Evolutionary conservation across 371 early-diverging fungal genomes (phyloP).

Genomic region (Mortierella sp.): DNA sequence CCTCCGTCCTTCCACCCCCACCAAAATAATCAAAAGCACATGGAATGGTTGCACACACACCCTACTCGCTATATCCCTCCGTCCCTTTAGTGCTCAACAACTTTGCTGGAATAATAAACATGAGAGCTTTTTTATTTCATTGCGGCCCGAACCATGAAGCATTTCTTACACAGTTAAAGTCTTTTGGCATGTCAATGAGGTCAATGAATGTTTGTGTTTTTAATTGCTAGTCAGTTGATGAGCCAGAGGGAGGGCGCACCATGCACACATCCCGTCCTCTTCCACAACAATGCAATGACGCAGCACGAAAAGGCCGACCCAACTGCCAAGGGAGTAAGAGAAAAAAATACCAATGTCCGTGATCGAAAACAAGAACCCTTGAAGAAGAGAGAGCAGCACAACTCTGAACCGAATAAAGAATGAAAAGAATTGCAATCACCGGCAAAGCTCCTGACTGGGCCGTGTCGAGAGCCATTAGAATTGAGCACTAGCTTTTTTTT

Average conservation of each 20-base stretch:
- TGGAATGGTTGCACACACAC: conserved; percentile 1
- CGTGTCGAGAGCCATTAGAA: background rate
- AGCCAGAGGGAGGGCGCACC: background rate
- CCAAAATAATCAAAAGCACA: conserved; percentile 9
- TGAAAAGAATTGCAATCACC: conserved; percentile 2
- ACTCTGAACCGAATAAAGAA: conserved; percentile 2
- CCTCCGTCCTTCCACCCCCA: background rate
- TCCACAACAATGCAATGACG: background rate
- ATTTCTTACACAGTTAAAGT: background rate
- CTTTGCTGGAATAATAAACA: background rate
- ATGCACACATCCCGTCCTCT: background rate
- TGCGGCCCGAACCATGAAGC: conserved; percentile 11
- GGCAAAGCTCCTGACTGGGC: conserved; percentile 11
- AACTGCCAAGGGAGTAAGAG: background rate
- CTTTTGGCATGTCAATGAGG: no score
- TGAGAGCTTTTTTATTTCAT: background rate
- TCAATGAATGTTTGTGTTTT: background rate
- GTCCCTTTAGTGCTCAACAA: background rate
- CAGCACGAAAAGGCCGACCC: background rate
- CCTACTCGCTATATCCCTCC: background rate
- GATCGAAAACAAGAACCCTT: background rate
- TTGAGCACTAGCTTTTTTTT: background rate
- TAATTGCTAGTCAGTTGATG: background rate
- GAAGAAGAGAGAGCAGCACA: background rate
- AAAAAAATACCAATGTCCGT: background rate